phyloP scores from a whole-genome alignment of 441 rosid genomes.

The Sinapis alba region DNA sequence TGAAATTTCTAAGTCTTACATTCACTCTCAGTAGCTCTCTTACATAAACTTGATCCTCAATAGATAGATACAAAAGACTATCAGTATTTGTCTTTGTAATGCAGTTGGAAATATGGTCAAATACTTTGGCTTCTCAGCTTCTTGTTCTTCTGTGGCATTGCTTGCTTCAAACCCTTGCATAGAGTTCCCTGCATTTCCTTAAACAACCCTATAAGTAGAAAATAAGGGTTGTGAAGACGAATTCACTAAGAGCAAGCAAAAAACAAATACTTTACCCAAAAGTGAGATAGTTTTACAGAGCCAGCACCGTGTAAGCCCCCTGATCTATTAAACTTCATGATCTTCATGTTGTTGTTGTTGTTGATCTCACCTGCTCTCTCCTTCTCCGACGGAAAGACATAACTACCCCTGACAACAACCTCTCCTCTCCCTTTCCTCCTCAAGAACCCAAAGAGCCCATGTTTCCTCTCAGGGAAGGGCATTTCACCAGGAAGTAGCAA shows the following conservation, averaged over 20 bases:
- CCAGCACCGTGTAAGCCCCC: slow-evolving; percentile 47
- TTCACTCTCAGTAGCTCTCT: slow-evolving; percentile 15
- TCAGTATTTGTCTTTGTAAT: not conserved
- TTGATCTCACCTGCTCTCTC: slow-evolving; percentile 39
- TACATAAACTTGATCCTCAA: slow-evolving; percentile 6
- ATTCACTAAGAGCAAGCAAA: not conserved
- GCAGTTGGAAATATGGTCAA: slow-evolving; percentile 27
- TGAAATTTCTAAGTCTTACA: slow-evolving; percentile 23
- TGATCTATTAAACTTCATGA: slow-evolving; percentile 46
- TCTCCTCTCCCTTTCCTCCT: slow-evolving; percentile 50
- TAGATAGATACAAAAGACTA: slow-evolving; percentile 7
- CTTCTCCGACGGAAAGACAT: slow-evolving; percentile 58
- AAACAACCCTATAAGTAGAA: slow-evolving; percentile 2
- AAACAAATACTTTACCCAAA: slow-evolving; percentile 65
- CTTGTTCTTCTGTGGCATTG: slow-evolving; percentile 65
- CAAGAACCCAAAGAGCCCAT: slow-evolving; percentile 57
- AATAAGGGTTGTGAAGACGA: not conserved
- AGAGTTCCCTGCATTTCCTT: slow-evolving; percentile 53
- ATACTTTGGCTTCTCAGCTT: slow-evolving; percentile 48
- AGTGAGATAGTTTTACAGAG: slow-evolving; percentile 49
- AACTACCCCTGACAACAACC: slow-evolving; percentile 47
- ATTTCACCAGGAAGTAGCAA: slow-evolving; percentile 54
- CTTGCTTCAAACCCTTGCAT: slow-evolving; percentile 68
- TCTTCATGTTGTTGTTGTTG: slow-evolving; percentile 37
- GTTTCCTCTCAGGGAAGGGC: slow-evolving; percentile 50